A percentile compares a stretch with the other conserved stretches of the same genome.
These are phyloP conservation scores for slime mould (Dictyostelium discoideum) DNA, from an alignment of 78 protist species.

Conservation along the genomic window DNA sequence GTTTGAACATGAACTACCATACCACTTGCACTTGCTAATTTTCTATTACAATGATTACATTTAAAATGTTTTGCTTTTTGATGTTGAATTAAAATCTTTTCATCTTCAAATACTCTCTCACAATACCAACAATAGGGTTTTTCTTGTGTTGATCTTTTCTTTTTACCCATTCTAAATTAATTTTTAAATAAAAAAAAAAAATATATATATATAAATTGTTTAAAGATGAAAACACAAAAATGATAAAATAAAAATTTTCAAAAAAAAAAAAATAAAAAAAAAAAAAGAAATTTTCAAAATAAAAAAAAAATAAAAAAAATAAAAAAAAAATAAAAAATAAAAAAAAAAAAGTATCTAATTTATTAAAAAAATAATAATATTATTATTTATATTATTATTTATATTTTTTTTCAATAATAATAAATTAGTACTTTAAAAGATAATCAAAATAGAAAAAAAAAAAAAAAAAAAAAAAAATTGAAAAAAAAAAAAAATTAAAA, in stretches of 20 bases:
- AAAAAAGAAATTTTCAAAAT: neutral
- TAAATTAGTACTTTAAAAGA: no score
- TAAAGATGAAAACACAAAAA: neutral
- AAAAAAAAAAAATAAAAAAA: neutral
- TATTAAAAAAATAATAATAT: neutral
- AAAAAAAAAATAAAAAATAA: neutral
- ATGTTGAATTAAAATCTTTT: constrained; percentile 88
- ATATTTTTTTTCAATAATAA: no score
- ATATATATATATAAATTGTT: neutral
- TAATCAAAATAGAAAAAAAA: no score
- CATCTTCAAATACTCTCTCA: constrained; percentile 92
- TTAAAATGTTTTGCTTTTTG: constrained; percentile 94
- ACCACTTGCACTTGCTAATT: constrained; percentile 84
- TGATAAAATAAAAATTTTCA: neutral
- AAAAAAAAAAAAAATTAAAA: neutral
- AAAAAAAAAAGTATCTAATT: no score
- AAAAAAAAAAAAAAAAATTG: neutral
- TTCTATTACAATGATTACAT: constrained; percentile 86
- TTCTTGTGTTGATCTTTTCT: constrained; percentile 69
- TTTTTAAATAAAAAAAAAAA: neutral
- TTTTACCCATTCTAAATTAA: constrained; percentile 38
- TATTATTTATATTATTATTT: no score
- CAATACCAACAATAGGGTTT: constrained; percentile 90
- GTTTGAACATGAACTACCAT: constrained; percentile 87
- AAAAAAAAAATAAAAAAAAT: neutral